Conservation (phyloP, 306 rosid genomes). For the Arachis stenosperma region DNA sequence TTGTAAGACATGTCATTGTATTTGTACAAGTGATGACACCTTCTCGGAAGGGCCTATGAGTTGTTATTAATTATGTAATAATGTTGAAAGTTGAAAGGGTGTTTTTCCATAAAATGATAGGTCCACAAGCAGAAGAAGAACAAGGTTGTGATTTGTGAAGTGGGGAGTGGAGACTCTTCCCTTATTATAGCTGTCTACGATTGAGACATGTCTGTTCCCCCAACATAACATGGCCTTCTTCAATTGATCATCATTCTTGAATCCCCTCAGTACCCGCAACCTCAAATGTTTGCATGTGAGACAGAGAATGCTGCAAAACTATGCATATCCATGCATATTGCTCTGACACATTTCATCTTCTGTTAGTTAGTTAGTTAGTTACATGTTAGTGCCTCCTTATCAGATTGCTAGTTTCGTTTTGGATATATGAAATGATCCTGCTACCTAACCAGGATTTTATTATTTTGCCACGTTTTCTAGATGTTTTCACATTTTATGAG, state of each 20-base stretch:
- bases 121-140: slow-evolving; percentile 13
- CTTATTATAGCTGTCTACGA: neutral
- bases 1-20: slow-evolving; percentile 2
- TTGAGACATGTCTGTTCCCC: slow-evolving; percentile 13
- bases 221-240: neutral
- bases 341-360: neutral
- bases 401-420: neutral
- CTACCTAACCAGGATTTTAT: neutral
- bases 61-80: too few species aligned
- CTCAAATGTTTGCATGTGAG: neutral
- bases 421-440: neutral
- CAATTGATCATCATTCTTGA: neutral
- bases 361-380: neutral
- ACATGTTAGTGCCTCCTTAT: neutral
- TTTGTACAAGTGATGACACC: neutral
- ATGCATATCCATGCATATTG: neutral
- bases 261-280: neutral
- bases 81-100: neutral
- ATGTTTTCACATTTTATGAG: too few species aligned
- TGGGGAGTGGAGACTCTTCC: neutral
- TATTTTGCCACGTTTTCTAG: too few species aligned
- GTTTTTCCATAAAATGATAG: neutral
- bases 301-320: neutral
- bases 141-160: neutral
- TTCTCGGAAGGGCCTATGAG: neutral